Evolutionary conservation across 2,329 filamentous ascomycete species (phyloP).

Genomic region (Byssochlamys sp.): DNA sequence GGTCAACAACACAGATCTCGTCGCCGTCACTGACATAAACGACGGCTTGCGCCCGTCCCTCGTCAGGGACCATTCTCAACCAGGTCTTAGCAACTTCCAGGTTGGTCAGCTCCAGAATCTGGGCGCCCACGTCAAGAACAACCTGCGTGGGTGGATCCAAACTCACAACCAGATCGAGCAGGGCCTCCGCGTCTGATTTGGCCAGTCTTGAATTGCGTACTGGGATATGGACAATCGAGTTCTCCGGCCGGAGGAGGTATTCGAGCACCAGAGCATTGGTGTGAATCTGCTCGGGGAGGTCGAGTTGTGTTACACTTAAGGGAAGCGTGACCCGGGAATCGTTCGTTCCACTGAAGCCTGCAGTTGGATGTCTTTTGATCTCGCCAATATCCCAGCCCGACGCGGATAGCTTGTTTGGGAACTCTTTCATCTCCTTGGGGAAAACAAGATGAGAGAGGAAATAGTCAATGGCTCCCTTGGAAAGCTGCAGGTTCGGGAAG

Average conservation of each 20-base stretch:
- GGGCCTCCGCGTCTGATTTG: slow-evolving; percentile 17
- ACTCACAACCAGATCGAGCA: slow-evolving; percentile 39
- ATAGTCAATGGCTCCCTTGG: slow-evolving; percentile 52
- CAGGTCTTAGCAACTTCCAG: slow-evolving; percentile 44
- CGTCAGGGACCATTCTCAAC: slow-evolving; percentile 30
- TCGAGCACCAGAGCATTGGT: slow-evolving; percentile 60
- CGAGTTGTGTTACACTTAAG: slow-evolving; percentile 45
- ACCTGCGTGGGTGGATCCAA: slow-evolving; percentile 43
- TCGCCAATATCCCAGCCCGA: slow-evolving; percentile 57
- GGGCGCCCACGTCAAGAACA: slow-evolving; percentile 61
- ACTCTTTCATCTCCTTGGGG: slow-evolving; percentile 53
- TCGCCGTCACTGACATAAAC: slow-evolving; percentile 46
- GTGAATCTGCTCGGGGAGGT: slow-evolving; percentile 47
- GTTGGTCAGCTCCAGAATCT: slow-evolving; percentile 57
- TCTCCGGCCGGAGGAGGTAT: slow-evolving; percentile 48
- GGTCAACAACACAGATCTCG: slow-evolving; percentile 21
- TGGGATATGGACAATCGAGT: slow-evolving; percentile 19
- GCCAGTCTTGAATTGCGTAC: slow-evolving; percentile 6
- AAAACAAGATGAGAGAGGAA: slow-evolving; percentile 53
- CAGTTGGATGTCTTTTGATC: slow-evolving; percentile 40
- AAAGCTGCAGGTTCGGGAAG: slow-evolving; percentile 45
- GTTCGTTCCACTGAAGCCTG: slow-evolving; percentile 63
- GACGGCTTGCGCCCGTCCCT: slow-evolving; percentile 30
- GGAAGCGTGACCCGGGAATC: slow-evolving; percentile 54
- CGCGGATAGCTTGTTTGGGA: slow-evolving; percentile 52